Percentiles rank a stretch among this genome's conserved stretches.
Conservation (phyloP, 805 yeast species). For the Kuraishia ogatae region DNA sequence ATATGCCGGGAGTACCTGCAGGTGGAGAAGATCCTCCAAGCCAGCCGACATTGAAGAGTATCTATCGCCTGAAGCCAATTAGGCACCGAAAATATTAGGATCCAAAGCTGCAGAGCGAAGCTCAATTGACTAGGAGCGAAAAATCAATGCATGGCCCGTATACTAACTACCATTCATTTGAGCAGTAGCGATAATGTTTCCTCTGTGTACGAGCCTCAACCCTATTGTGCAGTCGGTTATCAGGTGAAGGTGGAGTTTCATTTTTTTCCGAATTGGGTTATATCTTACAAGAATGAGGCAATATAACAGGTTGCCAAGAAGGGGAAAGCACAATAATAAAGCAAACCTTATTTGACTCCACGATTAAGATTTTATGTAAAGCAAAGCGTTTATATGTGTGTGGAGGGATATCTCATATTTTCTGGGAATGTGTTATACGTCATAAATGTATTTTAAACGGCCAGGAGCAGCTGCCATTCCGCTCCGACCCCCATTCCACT, state of each 20-base stretch:
- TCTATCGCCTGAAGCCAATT: background rate
- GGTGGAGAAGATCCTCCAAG: background rate
- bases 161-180: too few species aligned
- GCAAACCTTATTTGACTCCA: background rate
- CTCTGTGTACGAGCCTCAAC: too few species aligned
- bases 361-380: background rate
- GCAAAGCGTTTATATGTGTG: background rate
- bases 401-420: too few species aligned
- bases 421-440: too few species aligned
- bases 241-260: background rate
- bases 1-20: background rate
- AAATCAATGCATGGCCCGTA: too few species aligned
- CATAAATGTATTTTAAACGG: too few species aligned
- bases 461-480: too few species aligned
- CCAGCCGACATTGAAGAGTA: background rate
- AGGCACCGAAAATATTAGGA: background rate
- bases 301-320: background rate
- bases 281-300: background rate
- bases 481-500: too few species aligned
- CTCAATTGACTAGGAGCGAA: too few species aligned
- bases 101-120: too few species aligned
- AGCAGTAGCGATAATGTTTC: too few species aligned
- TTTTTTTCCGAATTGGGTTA: background rate
- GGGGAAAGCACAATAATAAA: too few species aligned
- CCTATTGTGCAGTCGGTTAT: background rate